These are phyloP conservation scores for Collybiopsis luxurians DNA, from an alignment of 768 basidiomycete genomes.

Conservation along the genomic window DNA sequence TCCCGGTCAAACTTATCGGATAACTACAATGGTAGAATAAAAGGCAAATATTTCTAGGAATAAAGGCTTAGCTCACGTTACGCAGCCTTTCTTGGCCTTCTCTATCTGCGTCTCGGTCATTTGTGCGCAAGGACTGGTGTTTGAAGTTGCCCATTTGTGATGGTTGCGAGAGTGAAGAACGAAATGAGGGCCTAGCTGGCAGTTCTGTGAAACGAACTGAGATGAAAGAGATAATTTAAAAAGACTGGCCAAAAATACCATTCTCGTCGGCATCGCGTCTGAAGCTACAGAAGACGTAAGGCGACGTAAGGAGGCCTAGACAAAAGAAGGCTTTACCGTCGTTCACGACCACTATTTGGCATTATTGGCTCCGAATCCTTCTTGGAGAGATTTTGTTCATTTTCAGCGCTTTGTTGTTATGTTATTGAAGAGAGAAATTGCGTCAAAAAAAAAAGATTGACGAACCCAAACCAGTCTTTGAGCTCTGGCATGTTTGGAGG, in stretches of 20 bases:
- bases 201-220: constrained; percentile 34
- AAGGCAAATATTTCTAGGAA: constrained; percentile 8
- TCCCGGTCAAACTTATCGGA: constrained; percentile 89
- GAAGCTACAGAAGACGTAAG: constrained; percentile 45
- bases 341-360: constrained; percentile 55
- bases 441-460: constrained; percentile 13
- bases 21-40: constrained; percentile 43
- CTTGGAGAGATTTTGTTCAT: constrained; percentile 61
- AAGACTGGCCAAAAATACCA: constrained; percentile 36
- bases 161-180: constrained; percentile 71
- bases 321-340: constrained; percentile 48
- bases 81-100: constrained; percentile 79
- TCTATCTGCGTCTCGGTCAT: constrained; percentile 64
- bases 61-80: constrained; percentile 46
- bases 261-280: constrained; percentile 75
- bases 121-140: constrained; percentile 75
- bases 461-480: constrained; percentile 89
- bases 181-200: constrained; percentile 63
- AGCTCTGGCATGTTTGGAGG: constrained; percentile 78
- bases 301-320: constrained; percentile 12
- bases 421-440: constrained; percentile 21
- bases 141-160: constrained; percentile 95
- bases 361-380: constrained; percentile 66
- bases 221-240: neutral
- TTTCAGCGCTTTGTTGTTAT: constrained; percentile 44